These are phyloP conservation scores for Chlorella sorokiniana DNA, from an alignment of 139 green algal species.

Conservation along the genomic window DNA sequence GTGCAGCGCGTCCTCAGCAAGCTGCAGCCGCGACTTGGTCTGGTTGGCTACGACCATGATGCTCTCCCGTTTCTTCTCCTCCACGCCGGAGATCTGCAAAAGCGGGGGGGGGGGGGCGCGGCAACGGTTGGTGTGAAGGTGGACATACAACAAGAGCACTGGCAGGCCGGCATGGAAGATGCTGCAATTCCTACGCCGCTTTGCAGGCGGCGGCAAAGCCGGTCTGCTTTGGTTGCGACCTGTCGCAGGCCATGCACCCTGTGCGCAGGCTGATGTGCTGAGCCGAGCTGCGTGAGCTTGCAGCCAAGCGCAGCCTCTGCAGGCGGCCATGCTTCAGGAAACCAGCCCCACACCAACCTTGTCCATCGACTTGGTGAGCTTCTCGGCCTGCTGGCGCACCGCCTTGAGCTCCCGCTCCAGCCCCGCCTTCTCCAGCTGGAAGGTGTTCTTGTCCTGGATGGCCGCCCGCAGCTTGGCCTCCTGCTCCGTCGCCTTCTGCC, in stretches of 20 bases:
- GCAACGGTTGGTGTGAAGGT: not conserved
- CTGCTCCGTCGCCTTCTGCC: constrained; percentile 58
- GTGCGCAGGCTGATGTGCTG: no score
- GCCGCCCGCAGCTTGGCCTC: constrained; percentile 73
- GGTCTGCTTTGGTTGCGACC: not conserved
- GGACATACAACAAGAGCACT: not conserved
- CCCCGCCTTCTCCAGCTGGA: constrained; percentile 70
- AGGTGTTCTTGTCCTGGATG: constrained; percentile 63
- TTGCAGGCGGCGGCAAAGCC: no score
- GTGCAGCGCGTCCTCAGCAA: constrained; percentile 61
- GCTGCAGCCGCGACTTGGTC: constrained; percentile 59
- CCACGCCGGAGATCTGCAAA: constrained; percentile 44
- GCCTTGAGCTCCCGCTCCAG: constrained; percentile 85
- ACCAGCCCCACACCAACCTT: constrained; percentile 20
- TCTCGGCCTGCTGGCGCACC: constrained; percentile 55
- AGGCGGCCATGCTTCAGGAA: not conserved
- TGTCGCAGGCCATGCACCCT: no score
- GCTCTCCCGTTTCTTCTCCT: constrained; percentile 80
- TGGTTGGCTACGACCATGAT: constrained; percentile 79
- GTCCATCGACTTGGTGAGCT: constrained; percentile 64
- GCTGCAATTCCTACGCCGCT: not conserved
- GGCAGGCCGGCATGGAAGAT: not conserved
- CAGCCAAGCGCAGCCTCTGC: not conserved
- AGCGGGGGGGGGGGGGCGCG: not conserved
- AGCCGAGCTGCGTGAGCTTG: no score